Base-by-base conservation (phyloP, 192 early-diverging fungal genomes). In the Linnemannia zychae region DNA sequence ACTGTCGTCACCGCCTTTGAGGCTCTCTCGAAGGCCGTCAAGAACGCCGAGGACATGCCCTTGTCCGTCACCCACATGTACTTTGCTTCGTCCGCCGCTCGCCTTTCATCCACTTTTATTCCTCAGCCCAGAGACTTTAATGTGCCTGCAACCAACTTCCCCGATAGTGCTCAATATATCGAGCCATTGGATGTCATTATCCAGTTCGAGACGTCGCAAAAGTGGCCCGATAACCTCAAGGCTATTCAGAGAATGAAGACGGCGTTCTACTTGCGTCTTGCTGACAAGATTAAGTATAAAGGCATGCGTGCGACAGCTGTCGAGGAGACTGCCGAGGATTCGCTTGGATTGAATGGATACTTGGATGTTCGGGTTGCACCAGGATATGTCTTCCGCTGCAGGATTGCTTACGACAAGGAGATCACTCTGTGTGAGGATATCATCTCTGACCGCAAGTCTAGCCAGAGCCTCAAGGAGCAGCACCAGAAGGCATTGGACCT, bases 221-320 rank as follows among this genome's bases (percentile, higher is more conserved):
- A 95, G 80, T 99, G 97, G 97, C 97, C 98, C 22, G 94, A 96
- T 88, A 95, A 98, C 72, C 86, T 98, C 2, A 87, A 81, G 4
- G 96, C 97, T 9, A 91, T 99, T 71, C 95, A 97, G 90, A 94
- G 95, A 52, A 93, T 97, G 90, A 99, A 99, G 87, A 81, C 91
- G 1, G 97, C 98, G 12, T 97, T 99, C 75, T 92, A 94, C 77
- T 84, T 97, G 68, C 91, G 92, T 57, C 89, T 99, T 53, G 94
- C 91, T 36, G 93, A 95, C 65, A 89, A 87, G 82, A 88, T 87
- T 69, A 87, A 82, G 87, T 86, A 57, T 75, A 89, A 76, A 88
- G 86, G 89, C 20, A 82, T 91, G 22, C 74, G 72, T 22, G 88
- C 88, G 31, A 75, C 84, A 7, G 91, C 93, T 66, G 90, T 91